Evolutionary conservation across 2,329 filamentous ascomycete genomes (phyloP).

Genomic region (Monosporascus sp.): DNA sequence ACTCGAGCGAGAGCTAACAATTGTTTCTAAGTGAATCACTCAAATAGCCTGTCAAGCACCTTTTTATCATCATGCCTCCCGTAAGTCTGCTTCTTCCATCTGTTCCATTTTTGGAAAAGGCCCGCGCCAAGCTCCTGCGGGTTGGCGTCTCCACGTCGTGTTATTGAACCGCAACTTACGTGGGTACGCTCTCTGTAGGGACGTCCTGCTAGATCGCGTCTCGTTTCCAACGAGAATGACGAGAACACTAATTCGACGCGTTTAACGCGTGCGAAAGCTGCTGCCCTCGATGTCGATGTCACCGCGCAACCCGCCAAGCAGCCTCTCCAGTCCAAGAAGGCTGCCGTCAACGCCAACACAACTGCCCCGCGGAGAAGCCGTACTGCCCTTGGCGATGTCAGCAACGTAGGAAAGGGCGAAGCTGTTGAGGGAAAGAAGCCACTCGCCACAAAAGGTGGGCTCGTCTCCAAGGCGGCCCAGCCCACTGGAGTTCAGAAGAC

Average conservation of each 20-base stretch:
- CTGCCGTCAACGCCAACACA: slow-evolving; percentile 43
- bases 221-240: slow-evolving; percentile 87
- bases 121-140: neutral
- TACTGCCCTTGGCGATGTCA: slow-evolving; percentile 85
- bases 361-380: slow-evolving; percentile 59
- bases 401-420: slow-evolving; percentile 84
- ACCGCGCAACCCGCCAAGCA: slow-evolving; percentile 52
- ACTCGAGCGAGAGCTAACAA: neutral
- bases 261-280: slow-evolving; percentile 88
- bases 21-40: neutral
- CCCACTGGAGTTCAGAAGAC: slow-evolving; percentile 77
- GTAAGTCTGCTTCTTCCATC: slow-evolving; percentile 25
- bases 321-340: slow-evolving; percentile 66
- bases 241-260: slow-evolving; percentile 79
- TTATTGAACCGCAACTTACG: slow-evolving; percentile 6
- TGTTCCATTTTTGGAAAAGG: neutral
- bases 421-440: slow-evolving; percentile 70
- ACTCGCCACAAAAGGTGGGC: slow-evolving; percentile 54
- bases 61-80: slow-evolving; percentile 29
- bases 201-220: slow-evolving; percentile 68
- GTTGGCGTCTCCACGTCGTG: neutral
- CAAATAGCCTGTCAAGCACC: neutral
- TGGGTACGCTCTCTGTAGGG: slow-evolving; percentile 37
- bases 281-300: slow-evolving; percentile 63
- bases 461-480: slow-evolving; percentile 76